Conservation (phyloP, 1,139 yeast genomes). For the Hanseniaspora sp. region DNA sequence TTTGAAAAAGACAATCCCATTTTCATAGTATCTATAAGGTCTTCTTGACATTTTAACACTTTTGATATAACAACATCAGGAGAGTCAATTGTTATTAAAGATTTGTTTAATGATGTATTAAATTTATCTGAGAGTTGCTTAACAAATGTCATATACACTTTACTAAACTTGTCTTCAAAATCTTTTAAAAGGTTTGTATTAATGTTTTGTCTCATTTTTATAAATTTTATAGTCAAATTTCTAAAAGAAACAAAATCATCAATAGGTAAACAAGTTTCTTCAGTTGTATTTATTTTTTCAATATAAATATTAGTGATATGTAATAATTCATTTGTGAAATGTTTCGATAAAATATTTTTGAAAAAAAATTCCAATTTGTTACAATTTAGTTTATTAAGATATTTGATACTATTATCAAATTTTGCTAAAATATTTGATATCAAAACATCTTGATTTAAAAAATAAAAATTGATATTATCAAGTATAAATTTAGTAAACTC, state of each 20-base stretch:
- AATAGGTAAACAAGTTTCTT: background rate
- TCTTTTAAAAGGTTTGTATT: background rate
- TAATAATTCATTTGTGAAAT: background rate
- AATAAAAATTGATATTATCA: background rate
- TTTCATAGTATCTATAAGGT: background rate
- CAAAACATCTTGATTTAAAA: background rate
- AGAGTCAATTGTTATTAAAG: background rate
- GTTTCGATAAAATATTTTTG: background rate
- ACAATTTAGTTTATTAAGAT: background rate
- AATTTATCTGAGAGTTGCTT: conserved; percentile 1
- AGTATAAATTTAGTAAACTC: background rate
- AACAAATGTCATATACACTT: background rate
- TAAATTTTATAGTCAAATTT: background rate
- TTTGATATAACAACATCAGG: background rate
- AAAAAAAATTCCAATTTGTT: background rate
- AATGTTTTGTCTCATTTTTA: background rate
- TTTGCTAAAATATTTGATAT: background rate
- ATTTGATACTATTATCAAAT: background rate
- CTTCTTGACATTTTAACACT: background rate
- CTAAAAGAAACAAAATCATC: background rate
- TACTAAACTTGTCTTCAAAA: background rate
- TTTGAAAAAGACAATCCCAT: conserved; percentile 2
- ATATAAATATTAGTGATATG: background rate
- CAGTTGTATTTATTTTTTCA: too few relatives aligned
- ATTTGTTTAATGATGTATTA: background rate